phyloP scores from a whole-genome alignment of 148 eudicot species.

The Arbutus unedo region DNA sequence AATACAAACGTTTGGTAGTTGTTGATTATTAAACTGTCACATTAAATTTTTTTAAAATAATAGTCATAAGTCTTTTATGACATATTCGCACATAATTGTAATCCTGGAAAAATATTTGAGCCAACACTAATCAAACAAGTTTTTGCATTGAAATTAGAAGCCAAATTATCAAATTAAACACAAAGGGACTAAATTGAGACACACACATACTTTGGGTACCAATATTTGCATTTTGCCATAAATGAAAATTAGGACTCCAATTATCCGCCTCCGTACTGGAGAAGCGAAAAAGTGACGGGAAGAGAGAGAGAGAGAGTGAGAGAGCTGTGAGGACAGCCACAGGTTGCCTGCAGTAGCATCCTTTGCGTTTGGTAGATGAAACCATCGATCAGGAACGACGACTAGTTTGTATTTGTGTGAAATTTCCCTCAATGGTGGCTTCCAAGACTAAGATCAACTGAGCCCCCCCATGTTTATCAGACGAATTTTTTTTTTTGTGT shows the following conservation, averaged over 20 bases:
- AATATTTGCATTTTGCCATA: neutral
- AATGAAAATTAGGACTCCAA: neutral
- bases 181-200: too few species aligned
- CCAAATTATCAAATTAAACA: neutral
- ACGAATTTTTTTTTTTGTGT: constrained; percentile 29
- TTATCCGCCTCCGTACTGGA: neutral
- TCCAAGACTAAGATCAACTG: constrained; percentile 4
- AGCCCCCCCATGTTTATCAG: constrained; percentile 55
- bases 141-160: too few species aligned
- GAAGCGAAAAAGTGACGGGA: neutral
- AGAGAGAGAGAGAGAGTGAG: neutral
- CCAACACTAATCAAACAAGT: too few species aligned
- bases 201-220: neutral
- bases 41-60: too few species aligned
- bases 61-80: too few species aligned
- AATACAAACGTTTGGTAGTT: too few species aligned
- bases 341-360: neutral
- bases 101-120: too few species aligned
- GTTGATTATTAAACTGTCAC: too few species aligned
- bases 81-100: too few species aligned
- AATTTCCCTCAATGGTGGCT: neutral
- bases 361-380: neutral
- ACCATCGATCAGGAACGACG: neutral
- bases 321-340: neutral
- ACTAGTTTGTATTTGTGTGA: neutral